phyloP scores from a whole-genome alignment of 306 rosid species.

The Fragaria iinumae region DNA sequence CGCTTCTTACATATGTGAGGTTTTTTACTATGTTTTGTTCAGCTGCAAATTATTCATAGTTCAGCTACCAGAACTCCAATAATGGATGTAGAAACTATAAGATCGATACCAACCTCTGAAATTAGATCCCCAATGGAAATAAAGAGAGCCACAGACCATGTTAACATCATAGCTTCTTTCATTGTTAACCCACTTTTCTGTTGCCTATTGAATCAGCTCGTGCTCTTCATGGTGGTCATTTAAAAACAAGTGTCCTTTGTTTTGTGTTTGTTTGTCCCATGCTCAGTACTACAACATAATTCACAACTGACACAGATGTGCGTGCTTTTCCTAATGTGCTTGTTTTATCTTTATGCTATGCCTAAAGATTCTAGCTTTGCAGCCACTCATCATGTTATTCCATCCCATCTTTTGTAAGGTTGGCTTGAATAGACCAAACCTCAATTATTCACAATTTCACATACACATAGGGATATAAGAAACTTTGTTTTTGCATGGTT shows the following conservation, averaged over 20 bases:
- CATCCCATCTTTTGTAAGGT: slow-evolving; percentile 15
- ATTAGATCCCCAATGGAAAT: neutral
- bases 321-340: neutral
- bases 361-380: neutral
- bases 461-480: neutral
- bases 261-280: slow-evolving; percentile 7
- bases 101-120: neutral
- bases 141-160: neutral
- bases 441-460: neutral
- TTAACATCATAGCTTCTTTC: neutral
- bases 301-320: neutral
- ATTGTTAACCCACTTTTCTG: neutral
- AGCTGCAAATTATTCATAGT: neutral
- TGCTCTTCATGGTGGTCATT: neutral
- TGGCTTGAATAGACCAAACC: slow-evolving; percentile 14
- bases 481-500: neutral
- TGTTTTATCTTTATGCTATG: slow-evolving; percentile 4
- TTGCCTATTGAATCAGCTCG: neutral
- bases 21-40: neutral
- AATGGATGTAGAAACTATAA: neutral
- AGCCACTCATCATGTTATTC: slow-evolving; percentile 9
- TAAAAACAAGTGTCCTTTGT: neutral
- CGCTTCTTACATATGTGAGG: neutral
- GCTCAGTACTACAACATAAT: neutral
- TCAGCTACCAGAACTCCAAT: neutral